Evolutionary conservation across 2,329 filamentous ascomycete genomes (phyloP), one percentile per base, ranked within the genome.

Genomic region (Pseudocercospora musae): DNA sequence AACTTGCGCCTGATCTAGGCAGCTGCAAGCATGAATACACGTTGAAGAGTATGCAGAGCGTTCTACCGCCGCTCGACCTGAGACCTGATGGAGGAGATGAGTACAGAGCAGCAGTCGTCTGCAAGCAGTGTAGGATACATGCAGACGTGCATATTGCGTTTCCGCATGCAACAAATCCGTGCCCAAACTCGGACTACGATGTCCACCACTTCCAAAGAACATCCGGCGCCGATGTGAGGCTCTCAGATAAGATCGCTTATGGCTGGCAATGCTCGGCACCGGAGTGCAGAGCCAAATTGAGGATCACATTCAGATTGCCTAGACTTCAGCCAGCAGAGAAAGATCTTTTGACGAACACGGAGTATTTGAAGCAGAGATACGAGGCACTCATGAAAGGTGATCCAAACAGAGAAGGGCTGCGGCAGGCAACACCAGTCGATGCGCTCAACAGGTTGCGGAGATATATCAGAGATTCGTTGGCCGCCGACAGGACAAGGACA

Each of bases 11-110:
- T 23, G 78, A 79, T 9, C 69, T 68, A 50, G 73, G 70, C 33
- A 82, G 82, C 65, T 89, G 87, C 73, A 79, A 78, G 58, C 88
- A 91, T 76, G 76, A 78, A 27, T 86, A 89, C 71, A 78, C 81
- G 49, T 78, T 78, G 50, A 89, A 90, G 71, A 64, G 76, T 20
- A 77, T 79, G 50, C 85, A 88, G 73, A 85, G 82, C 58, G 73
- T 77, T 31, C 71, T 82, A 25, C 79, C 82, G 5, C 72, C 73
- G 10, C 72, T 78, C 10, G 80, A 82, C 60, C 71, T 75, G 29
- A 70, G 74, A 31, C 73, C 77, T 37, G 73, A 76, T 62, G 66
- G 67, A 31, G 63, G 73, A 6, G 80, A 80, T 2, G 71, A 79
- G 52, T 86, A 84, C 71, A 85, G 81, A 67, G 78, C 88, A 27